phyloP scores from a whole-genome alignment of 306 rosid species.

The Astragalus glycyphyllos region DNA sequence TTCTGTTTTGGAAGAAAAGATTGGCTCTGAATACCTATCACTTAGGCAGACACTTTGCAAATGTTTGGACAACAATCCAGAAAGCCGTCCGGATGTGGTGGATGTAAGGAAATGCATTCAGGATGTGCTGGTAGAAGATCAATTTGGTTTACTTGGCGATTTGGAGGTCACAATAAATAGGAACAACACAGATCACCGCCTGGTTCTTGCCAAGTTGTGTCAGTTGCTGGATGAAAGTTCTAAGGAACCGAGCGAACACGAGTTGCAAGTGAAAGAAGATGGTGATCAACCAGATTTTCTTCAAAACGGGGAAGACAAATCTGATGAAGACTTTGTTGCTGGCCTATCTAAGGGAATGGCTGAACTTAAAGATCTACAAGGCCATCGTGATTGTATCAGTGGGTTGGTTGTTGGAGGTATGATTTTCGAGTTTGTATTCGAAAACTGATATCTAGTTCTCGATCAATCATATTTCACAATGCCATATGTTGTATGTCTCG shows the following conservation, averaged over 20 bases:
- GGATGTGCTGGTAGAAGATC: slow-evolving; percentile 60
- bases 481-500: slow-evolving; percentile 27
- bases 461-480: slow-evolving; percentile 23
- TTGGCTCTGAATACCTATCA: slow-evolving; percentile 59
- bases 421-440: slow-evolving; percentile 34
- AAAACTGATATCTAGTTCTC: slow-evolving; percentile 21
- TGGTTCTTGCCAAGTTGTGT: slow-evolving; percentile 71
- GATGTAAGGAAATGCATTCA: slow-evolving; percentile 71
- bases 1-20: slow-evolving; percentile 58
- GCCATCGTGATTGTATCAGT: slow-evolving; percentile 84
- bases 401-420: slow-evolving; percentile 89
- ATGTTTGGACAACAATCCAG: slow-evolving; percentile 68
- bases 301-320: slow-evolving; percentile 47
- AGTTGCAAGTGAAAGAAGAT: slow-evolving; percentile 49
- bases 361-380: slow-evolving; percentile 66
- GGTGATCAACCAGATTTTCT: slow-evolving; percentile 40
- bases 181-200: slow-evolving; percentile 41
- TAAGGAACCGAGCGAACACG: slow-evolving; percentile 36
- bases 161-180: slow-evolving; percentile 46
- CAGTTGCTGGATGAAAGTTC: slow-evolving; percentile 47
- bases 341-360: slow-evolving; percentile 61
- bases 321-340: slow-evolving; percentile 50
- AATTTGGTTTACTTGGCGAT: slow-evolving; percentile 53
- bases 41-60: slow-evolving; percentile 58
- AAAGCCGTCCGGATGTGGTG: slow-evolving; percentile 59